Evolutionary conservation across 1,284 basidiomycete genomes (phyloP).

Genomic region (Entoloma clypeatum): DNA sequence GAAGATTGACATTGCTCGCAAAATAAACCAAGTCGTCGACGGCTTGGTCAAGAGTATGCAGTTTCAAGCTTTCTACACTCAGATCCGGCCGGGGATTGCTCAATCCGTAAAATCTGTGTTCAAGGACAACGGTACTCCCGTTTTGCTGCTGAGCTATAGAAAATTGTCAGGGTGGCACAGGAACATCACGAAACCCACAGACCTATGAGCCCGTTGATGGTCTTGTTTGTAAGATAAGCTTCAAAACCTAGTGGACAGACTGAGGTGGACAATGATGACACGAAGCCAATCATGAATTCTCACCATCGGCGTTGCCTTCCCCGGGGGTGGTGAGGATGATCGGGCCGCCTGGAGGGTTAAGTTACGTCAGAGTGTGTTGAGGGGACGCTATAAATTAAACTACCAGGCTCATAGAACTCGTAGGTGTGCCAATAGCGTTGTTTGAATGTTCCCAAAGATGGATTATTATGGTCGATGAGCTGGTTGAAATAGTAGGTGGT

Average conservation of each 20-base stretch:
- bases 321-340: conserved; percentile 59
- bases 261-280: not conserved
- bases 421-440: conserved; percentile 69
- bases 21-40: conserved; percentile 72
- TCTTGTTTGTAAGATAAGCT: conserved; percentile 59
- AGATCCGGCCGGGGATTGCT: conserved; percentile 59
- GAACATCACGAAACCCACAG: conserved; percentile 3
- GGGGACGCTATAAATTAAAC: conserved; percentile 1
- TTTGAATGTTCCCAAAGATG: conserved; percentile 70
- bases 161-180: not conserved
- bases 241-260: conserved; percentile 38
- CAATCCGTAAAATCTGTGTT: conserved; percentile 46
- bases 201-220: conserved; percentile 59
- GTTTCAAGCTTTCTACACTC: conserved; percentile 50
- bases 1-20: conserved; percentile 58
- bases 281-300: conserved; percentile 1
- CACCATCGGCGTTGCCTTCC: conserved; percentile 35
- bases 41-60: conserved; percentile 68
- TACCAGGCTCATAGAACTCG: conserved; percentile 58
- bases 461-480: conserved; percentile 68
- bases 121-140: conserved; percentile 55
- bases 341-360: conserved; percentile 49
- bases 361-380: conserved; percentile 2
- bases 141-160: conserved; percentile 58
- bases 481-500: conserved; percentile 64